Evolutionary conservation across 345 rosid genomes (phyloP), one percentile per base, ranked within the genome.

Genomic region (Chamaenerion angustifolium): DNA sequence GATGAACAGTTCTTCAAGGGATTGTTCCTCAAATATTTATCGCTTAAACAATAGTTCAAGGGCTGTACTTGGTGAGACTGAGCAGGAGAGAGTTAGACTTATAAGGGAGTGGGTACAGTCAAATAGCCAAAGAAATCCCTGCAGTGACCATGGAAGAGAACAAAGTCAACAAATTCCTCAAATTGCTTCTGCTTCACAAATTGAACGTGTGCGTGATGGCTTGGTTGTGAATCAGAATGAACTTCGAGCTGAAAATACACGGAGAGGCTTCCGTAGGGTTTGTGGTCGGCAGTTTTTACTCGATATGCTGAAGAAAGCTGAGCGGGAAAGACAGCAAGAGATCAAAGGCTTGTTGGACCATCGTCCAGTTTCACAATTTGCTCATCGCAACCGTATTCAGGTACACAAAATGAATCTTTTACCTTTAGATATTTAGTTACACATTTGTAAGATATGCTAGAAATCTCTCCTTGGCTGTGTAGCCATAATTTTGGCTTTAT

Each of bases 331-430:
- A 63, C 81, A 70, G 62, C 76, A 56, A 44, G 98, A 90, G 76
- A 80, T 90, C 52, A 79, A 76, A 55, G 77, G 69, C 40, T 66
- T 90, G 67, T 48, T 68, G 68, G 84, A 76, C 66, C 78, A 58
- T 61, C 78, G 64, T 31, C 79, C 87, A 59, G 98, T 90, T 48
- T 73, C 98, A 35, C 77, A 76, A 58, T 90, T 90, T 71, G 74
- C 95, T 65, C 88, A 90, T 61, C 92, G 95, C 44, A 76, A 83
- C 65, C 92, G 89, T 57, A 90, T 90, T 68, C 98, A 90, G 94
- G 95, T 86, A 5, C 10, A 31, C 37, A 31, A 31, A 31, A 31
- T 31, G 37, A 31, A 31, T 31, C 6, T 31, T 8, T 31, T 31
- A 7, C 37, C 37, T 31, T 31, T 4, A 21, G 25, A 21, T 21